These are phyloP conservation scores for Ceratocystis cubensis DNA, from an alignment of 2,329 filamentous ascomycete genomes.

Conservation along the genomic window DNA sequence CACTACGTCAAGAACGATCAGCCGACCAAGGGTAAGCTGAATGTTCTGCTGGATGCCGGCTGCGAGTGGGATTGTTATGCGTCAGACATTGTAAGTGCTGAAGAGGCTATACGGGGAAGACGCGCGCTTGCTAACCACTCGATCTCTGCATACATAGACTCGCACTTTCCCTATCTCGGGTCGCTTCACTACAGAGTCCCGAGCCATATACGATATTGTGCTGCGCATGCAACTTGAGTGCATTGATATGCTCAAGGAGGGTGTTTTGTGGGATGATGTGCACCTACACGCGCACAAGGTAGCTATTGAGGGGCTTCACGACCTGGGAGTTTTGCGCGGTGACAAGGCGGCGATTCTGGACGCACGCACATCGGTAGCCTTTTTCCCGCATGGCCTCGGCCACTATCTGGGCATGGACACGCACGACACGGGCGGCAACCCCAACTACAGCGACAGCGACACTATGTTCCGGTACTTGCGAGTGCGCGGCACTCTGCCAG, in stretches of 20 bases:
- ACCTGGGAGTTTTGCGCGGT: slow-evolving; percentile 60
- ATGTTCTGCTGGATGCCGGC: slow-evolving; percentile 75
- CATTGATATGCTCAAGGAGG: slow-evolving; percentile 59
- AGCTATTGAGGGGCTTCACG: slow-evolving; percentile 65
- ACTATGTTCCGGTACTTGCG: slow-evolving; percentile 77
- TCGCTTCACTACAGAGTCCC: slow-evolving; percentile 55
- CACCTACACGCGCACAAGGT: slow-evolving; percentile 69
- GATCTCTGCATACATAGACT: slow-evolving; percentile 40
- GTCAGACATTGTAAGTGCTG: slow-evolving; percentile 44
- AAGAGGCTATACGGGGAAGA: neutral
- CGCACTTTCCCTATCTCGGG: slow-evolving; percentile 74
- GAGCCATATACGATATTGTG: slow-evolving; percentile 70
- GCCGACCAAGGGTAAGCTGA: slow-evolving; percentile 55
- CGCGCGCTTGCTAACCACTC: neutral
- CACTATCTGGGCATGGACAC: slow-evolving; percentile 91
- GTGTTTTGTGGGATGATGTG: slow-evolving; percentile 67
- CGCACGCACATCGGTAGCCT: slow-evolving; percentile 70
- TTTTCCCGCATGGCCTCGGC: slow-evolving; percentile 82
- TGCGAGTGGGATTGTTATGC: slow-evolving; percentile 64
- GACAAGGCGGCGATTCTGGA: slow-evolving; percentile 60
- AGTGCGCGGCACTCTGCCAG: slow-evolving; percentile 61
- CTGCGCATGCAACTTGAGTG: slow-evolving; percentile 74
- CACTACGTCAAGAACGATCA: slow-evolving; percentile 77
- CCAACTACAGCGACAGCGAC: slow-evolving; percentile 68
- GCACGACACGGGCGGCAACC: slow-evolving; percentile 70